Evolutionary conservation across 2,329 filamentous ascomycete genomes (phyloP).

Genomic region (Ceratocystis ficicola): DNA sequence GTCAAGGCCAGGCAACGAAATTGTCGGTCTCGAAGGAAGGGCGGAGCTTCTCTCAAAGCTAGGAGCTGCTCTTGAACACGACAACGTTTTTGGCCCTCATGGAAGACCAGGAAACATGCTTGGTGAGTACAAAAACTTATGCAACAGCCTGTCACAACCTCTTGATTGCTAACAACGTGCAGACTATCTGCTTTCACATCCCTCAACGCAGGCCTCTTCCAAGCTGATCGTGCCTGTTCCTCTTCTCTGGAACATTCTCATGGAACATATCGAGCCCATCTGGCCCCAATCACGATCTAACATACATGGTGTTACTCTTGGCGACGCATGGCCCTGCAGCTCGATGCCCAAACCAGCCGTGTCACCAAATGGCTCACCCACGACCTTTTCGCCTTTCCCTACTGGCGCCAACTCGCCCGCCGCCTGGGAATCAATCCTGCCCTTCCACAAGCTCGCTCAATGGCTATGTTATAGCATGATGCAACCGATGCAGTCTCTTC

Average conservation of each 20-base stretch:
- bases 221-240: conserved; percentile 77
- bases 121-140: conserved; percentile 41
- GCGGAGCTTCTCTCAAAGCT: conserved; percentile 67
- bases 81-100: conserved; percentile 71
- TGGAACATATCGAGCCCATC: conserved; percentile 73
- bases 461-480: conserved; percentile 92
- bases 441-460: conserved; percentile 89
- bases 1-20: conserved; percentile 64
- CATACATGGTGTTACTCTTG: conserved; percentile 75
- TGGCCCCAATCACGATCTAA: conserved; percentile 81
- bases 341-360: conserved; percentile 52
- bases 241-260: conserved; percentile 80
- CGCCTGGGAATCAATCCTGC: conserved; percentile 67
- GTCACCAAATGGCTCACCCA: conserved; percentile 37
- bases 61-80: conserved; percentile 62
- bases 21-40: conserved; percentile 76
- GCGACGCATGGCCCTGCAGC: conserved; percentile 87
- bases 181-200: conserved; percentile 90
- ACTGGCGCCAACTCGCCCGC: conserved; percentile 34
- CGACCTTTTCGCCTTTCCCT: conserved; percentile 37
- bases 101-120: conserved; percentile 89
- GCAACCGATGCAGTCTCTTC: conserved; percentile 73
- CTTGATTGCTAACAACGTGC: conserved; percentile 25
- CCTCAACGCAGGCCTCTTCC: conserved; percentile 76
- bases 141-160: not conserved